Evolutionary conservation across 1,284 basidiomycete genomes (phyloP), one percentile per base, ranked within the genome.

Genomic region (Sparassis latifolia): DNA sequence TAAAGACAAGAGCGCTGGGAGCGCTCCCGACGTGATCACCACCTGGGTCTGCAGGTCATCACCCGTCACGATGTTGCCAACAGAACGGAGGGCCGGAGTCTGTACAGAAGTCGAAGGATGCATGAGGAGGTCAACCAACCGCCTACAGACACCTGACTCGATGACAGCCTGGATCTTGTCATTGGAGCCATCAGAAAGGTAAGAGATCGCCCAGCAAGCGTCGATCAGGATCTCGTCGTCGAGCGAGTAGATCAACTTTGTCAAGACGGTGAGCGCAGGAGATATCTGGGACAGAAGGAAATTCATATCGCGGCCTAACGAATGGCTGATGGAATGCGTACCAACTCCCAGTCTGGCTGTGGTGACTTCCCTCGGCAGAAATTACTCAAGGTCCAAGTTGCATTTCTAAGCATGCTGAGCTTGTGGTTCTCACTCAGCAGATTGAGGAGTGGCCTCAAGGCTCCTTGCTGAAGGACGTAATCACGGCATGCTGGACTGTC

Each of bases 91-190:
- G 45, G 96, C 96, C 32, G 96, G 96, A 2, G 96, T 99, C 71
- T 99, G 96, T n/a, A 99, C 96, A 3, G 95, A 93, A 28, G 96
- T 98, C 39, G 94, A 98, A 52, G 79, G 84, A 72, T 99, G 96
- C 89, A 97, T 93, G 60, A 99, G 85, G 44, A 99, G 79, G 67
- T 99, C 97, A 35, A 99, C 97, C 56, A 99, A 84, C 62, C 97
- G 86, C 69, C 97, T 85, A 75, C 94, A 97, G 52, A 99, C 95
- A 49, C 97, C 97, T 20, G 91, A 92, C 73, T 99, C 97, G 62
- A 99, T 99, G 56, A 99, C 97, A 39, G 96, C 96, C 70, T 99
- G 97, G 56, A 99, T 99, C 78, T 99, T 99, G 73, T 99, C 97
- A 68, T 97, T 98, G 46, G 95, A 93, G 42, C 97, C 97, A 68